phyloP scores from a whole-genome alignment of 2,329 filamentous ascomycete genomes.

The Esteya vermicola region DNA sequence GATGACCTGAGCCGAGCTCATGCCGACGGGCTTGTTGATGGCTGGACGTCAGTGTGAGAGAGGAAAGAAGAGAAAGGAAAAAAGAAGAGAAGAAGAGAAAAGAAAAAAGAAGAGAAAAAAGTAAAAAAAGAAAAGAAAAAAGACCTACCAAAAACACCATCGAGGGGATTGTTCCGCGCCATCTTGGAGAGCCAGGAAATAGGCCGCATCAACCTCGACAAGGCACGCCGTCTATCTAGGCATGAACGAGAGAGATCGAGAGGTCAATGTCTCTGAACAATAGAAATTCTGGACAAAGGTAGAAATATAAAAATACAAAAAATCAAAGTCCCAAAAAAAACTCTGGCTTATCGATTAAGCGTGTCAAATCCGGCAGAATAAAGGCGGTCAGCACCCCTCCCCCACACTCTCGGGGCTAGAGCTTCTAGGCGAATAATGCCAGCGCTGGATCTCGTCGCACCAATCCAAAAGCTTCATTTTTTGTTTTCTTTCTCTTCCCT shows the following conservation, averaged over 20 bases:
- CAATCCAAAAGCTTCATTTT: not conserved
- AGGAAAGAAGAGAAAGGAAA: not conserved
- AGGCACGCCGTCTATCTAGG: too few relatives aligned
- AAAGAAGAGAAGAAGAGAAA: not conserved
- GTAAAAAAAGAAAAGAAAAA: not conserved
- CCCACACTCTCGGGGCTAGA: too few relatives aligned
- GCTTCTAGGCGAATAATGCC: not conserved
- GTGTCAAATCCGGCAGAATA: not conserved
- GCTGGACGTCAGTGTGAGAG: constrained; percentile 34
- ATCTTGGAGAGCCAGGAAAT: constrained; percentile 27
- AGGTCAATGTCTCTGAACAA: not conserved
- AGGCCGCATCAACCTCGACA: too few relatives aligned
- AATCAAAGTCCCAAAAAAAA: not conserved
- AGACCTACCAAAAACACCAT: constrained; percentile 42
- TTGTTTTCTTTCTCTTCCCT: not conserved
- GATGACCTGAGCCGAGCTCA: constrained; percentile 81
- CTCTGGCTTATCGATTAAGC: not conserved
- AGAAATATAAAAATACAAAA: not conserved
- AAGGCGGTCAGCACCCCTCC: not conserved
- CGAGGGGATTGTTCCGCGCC: constrained; percentile 36
- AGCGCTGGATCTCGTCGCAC: too few relatives aligned
- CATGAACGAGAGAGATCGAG: too few relatives aligned
- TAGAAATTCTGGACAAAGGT: not conserved
- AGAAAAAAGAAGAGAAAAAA: not conserved
- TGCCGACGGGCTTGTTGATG: constrained; percentile 80